Base-by-base conservation (phyloP, 2,329 filamentous ascomycete genomes). In the Geoglossum cookeanum region DNA sequence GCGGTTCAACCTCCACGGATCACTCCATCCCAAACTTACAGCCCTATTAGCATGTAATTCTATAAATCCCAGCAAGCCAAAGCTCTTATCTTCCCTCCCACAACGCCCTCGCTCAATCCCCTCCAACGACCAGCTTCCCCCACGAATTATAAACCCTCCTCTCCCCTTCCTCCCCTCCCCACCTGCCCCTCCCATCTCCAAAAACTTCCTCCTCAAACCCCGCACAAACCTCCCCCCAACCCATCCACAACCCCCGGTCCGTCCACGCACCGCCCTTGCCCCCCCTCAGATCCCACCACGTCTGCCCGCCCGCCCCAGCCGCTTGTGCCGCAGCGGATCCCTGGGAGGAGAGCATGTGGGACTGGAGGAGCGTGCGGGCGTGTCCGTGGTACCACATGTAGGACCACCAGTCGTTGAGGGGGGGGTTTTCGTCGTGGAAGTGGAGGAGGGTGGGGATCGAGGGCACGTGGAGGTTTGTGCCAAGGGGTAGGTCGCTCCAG, bases 251-350 rank as follows among this genome's bases (percentile, higher is more conserved):
- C 22, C 69, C 69, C n/a, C 68, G 66, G 11, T 71, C 72, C 0
- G 75, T 77, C 77, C 77, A 79, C 3, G 77, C 65, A 6, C 76
- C 77, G 2, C 76, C 75, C n/a, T 68, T 69, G 0, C 76, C 76
- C 8, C 75, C 76, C 13, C 75, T 70, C 57, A 68, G 64, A 61
- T 78, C 73, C 73, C 74, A 75, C 64, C 69, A 69, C 0, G 69
- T 66, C 55, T 74, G 70, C 2, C 73, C 74, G 11, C 74, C 75
- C 0, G 72, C 66, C 5, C 72, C 67, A 0, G 71, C 69, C 8
- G 69, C 69, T 57, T 73, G 69, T 13, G 72, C 71, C 0, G 71
- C 70, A 33, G 69, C 65, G 1, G 71, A 61, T 0, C 70, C 71
- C 47, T 70, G 71, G 0, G 71, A 65, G 11, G 65, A 68, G 56